phyloP scores from a whole-genome alignment of 2,329 filamentous ascomycete species.

The Penicillium freii region DNA sequence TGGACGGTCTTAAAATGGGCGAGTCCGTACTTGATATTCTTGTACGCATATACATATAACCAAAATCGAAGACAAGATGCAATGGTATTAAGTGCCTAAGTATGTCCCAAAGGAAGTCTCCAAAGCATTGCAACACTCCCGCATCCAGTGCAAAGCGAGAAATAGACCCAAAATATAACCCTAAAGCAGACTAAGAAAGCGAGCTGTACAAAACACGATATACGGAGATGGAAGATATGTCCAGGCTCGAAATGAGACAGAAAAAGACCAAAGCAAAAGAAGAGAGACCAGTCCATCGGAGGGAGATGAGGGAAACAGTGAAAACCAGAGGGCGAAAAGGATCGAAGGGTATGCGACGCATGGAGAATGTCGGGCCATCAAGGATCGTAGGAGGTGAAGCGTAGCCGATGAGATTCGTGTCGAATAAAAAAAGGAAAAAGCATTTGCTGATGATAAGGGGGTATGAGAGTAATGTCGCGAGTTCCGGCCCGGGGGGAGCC shows the following conservation, averaged over 20 bases:
- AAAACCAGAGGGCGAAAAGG: not conserved
- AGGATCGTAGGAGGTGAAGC: slow-evolving; percentile 23
- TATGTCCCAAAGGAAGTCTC: slow-evolving; percentile 18
- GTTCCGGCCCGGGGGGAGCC: slow-evolving; percentile 22
- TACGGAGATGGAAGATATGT: slow-evolving; percentile 19
- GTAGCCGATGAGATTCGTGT: slow-evolving; percentile 18
- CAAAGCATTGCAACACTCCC: slow-evolving; percentile 17
- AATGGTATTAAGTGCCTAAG: slow-evolving; percentile 19
- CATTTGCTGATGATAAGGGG: slow-evolving; percentile 14
- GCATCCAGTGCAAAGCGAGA: slow-evolving; percentile 7
- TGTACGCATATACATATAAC: not conserved
- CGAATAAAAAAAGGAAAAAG: slow-evolving; percentile 5
- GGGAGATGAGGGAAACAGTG: slow-evolving; percentile 15
- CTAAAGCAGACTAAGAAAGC: slow-evolving; percentile 2
- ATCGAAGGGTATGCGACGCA: slow-evolving; percentile 1
- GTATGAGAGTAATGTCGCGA: slow-evolving; percentile 19
- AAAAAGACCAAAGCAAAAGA: not conserved
- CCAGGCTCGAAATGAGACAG: slow-evolving; percentile 17
- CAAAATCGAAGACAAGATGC: slow-evolving; percentile 4
- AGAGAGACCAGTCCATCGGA: slow-evolving; percentile 12
- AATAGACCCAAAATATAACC: slow-evolving; percentile 7
- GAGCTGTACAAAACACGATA: slow-evolving; percentile 15
- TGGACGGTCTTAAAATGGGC: not conserved
- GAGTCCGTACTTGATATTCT: not conserved
- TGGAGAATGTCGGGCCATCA: slow-evolving; percentile 19